These are phyloP conservation scores for Phytomonas sp. DNA, from an alignment of 208 protist genomes.

Conservation along the genomic window DNA sequence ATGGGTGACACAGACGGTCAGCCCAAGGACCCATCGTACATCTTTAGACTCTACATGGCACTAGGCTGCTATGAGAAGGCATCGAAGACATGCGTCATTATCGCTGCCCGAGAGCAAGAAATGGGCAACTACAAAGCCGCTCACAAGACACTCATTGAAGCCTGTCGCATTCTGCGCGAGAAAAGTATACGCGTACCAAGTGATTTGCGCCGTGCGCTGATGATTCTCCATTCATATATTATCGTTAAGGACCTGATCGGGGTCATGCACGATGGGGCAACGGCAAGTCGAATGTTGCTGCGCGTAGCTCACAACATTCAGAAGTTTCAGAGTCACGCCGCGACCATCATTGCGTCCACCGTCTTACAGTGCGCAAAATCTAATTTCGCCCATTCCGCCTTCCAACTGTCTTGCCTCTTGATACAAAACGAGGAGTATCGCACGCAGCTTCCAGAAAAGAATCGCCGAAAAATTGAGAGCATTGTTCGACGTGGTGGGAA, in stretches of 20 bases:
- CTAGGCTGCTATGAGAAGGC: conserved; percentile 94
- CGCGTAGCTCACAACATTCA: conserved; percentile 93
- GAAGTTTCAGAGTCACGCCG: conserved; percentile 92
- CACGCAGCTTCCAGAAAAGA: conserved; percentile 86
- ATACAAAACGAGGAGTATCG: conserved; percentile 94
- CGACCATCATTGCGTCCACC: conserved; percentile 92
- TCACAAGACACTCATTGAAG: conserved; percentile 93
- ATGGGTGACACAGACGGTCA: conserved; percentile 93
- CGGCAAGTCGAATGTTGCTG: conserved; percentile 93
- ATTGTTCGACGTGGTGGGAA: conserved; percentile 89
- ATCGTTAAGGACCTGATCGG: conserved; percentile 93
- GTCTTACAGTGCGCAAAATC: conserved; percentile 94
- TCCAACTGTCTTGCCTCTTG: conserved; percentile 93
- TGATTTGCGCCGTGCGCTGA: conserved; percentile 87
- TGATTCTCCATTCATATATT: conserved; percentile 96
- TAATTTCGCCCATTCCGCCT: conserved; percentile 88
- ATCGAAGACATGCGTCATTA: conserved; percentile 93
- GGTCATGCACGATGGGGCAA: conserved; percentile 81
- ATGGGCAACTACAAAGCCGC: conserved; percentile 91
- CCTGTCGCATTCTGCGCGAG: conserved; percentile 81
- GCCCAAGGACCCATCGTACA: conserved; percentile 96
- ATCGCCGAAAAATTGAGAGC: conserved; percentile 94
- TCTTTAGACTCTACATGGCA: conserved; percentile 96
- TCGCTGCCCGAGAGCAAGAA: conserved; percentile 93
- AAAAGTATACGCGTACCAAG: conserved; percentile 85